A percentile compares a stretch with the other conserved stretches of the same genome.
phyloP scores from a whole-genome alignment of 2,329 filamentous ascomycete species.

The Pyricularia sp. region DNA sequence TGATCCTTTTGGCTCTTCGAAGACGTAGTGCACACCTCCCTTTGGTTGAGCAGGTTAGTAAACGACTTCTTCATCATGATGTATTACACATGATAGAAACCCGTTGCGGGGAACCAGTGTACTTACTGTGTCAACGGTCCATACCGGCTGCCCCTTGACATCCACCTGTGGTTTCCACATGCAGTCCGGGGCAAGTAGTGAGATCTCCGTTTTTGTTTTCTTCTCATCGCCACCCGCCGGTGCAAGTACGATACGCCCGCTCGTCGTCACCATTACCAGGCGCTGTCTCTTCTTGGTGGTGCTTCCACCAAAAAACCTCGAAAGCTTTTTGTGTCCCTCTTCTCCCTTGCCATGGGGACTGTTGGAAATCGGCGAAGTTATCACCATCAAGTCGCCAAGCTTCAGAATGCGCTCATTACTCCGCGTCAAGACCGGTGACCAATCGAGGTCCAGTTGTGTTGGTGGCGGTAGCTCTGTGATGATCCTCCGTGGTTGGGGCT shows the following conservation, averaged over 20 bases:
- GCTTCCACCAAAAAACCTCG: slow-evolving; percentile 85
- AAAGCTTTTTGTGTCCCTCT: slow-evolving; percentile 77
- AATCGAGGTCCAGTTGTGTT: slow-evolving; percentile 94
- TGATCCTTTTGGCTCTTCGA: slow-evolving; percentile 81
- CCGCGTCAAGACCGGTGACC: slow-evolving; percentile 88
- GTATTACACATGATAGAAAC: neutral
- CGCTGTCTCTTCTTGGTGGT: slow-evolving; percentile 88
- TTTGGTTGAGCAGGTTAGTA: slow-evolving; percentile 24
- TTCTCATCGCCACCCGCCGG: slow-evolving; percentile 93
- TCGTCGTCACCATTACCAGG: slow-evolving; percentile 90
- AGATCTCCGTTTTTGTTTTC: slow-evolving; percentile 85
- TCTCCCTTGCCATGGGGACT: slow-evolving; percentile 63
- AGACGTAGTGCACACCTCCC: slow-evolving; percentile 84
- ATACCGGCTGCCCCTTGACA: slow-evolving; percentile 77
- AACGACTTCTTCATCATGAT: neutral
- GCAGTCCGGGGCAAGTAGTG: slow-evolving; percentile 67
- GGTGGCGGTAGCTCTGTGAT: slow-evolving; percentile 96
- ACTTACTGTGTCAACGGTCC: slow-evolving; percentile 90
- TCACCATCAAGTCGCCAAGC: slow-evolving; percentile 80
- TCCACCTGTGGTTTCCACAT: slow-evolving; percentile 74
- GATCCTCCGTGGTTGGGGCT: slow-evolving; percentile 42
- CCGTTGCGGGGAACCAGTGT: slow-evolving; percentile 5
- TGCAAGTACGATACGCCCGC: slow-evolving; percentile 79
- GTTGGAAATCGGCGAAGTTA: slow-evolving; percentile 67
- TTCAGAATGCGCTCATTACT: slow-evolving; percentile 92